These are phyloP conservation scores for Carex arenaria DNA, from an alignment of 202 grass and related monocot genomes.

Conservation along the genomic window DNA sequence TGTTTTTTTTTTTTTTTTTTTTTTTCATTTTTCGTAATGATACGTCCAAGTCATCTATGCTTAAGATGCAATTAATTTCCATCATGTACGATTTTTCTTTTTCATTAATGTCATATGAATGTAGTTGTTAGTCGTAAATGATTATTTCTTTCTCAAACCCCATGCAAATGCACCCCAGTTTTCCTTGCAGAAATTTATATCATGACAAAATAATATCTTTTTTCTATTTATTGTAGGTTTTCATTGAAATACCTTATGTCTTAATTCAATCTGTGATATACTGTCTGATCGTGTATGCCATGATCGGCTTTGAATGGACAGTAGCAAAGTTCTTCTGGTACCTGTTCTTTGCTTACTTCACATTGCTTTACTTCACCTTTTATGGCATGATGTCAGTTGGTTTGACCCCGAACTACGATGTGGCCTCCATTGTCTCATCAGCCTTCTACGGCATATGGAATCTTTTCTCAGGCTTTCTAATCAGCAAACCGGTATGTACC, in stretches of 20 bases:
- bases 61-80: background rate
- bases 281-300: slow-evolving; percentile 65
- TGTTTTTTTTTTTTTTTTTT: background rate
- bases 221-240: slow-evolving; percentile 44
- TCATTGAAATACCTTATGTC: slow-evolving; percentile 76
- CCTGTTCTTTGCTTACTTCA: slow-evolving; percentile 87
- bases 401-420: slow-evolving; percentile 73
- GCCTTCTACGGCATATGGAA: slow-evolving; percentile 85
- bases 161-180: background rate
- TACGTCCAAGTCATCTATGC: background rate
- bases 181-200: background rate
- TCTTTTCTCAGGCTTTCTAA: slow-evolving; percentile 79
- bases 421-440: slow-evolving; percentile 67
- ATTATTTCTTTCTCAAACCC: background rate
- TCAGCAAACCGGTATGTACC: slow-evolving; percentile 54
- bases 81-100: background rate
- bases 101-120: background rate
- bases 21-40: background rate
- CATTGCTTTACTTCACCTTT: slow-evolving; percentile 91
- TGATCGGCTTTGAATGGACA: slow-evolving; percentile 94
- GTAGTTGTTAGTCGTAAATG: background rate
- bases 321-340: slow-evolving; percentile 82
- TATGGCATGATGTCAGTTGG: slow-evolving; percentile 93
- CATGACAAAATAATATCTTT: background rate
- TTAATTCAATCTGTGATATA: slow-evolving; percentile 54